Evolutionary conservation across 805 yeast genomes (phyloP), one percentile per base, ranked within the genome.

Genomic region (Lipomyces yamadae): DNA sequence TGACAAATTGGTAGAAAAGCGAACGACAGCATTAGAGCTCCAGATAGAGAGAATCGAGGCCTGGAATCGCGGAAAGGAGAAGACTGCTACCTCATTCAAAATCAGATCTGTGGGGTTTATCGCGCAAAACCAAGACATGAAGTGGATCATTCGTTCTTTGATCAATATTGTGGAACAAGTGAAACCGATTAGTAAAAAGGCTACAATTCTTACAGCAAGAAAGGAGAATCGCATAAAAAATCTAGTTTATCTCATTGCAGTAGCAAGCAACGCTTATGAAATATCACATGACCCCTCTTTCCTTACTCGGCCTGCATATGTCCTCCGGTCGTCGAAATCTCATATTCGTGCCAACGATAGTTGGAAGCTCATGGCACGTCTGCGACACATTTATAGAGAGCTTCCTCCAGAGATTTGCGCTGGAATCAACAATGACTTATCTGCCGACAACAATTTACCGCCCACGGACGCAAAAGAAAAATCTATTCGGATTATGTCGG

Each of bases 271-370:
- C 37, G 73, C 74, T 32, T 83, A 77, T 72, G 82, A 83, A 37
- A 84, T 92, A 55, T 86, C 87, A 60, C 90, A 90, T 69, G 98
- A 95, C 73, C 96, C 98, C 0, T 86, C 91, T 4, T 97, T 92
- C 24, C 83, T 94, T 61, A 93, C 98, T 0, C 88, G 92, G 61
- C 97, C 98, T 0, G 89, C 97, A 0, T 88, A 90, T 72, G 86
- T 92, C 37, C 84, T 91, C 58, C 81, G 97, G 62, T 84, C 92
- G 2, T 84, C 88, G 1, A 81, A 83, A 24, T 84, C 87, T 32
- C 98, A 93, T 77, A 86, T 92, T 1, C 81, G 99, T 70, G 85
- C 88, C 32, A 85, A 86, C 67, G 91, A 92, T 71, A 86, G 96
- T 73, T 95, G 99, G 99, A 90, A 91, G 72, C 84, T 93, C 29